phyloP scores from a whole-genome alignment of 148 eudicot species.

The Silene conica region DNA sequence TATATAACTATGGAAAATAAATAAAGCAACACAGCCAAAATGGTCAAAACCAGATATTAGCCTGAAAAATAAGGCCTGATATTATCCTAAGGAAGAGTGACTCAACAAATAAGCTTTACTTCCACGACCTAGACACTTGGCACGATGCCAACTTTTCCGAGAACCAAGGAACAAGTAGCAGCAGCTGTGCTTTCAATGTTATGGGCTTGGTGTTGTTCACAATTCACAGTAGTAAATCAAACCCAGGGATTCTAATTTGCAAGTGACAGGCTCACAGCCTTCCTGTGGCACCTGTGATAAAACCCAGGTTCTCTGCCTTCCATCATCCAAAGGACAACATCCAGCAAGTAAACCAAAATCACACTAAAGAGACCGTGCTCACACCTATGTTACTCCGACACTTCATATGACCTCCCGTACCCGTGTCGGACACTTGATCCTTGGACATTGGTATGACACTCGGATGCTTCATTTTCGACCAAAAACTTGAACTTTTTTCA shows the following conservation, averaged over 20 bases:
- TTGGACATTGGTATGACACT: too few species aligned
- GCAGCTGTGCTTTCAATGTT: background rate
- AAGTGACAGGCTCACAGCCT: background rate
- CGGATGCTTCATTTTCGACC: too few species aligned
- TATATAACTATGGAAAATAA: background rate
- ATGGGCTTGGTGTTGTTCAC: background rate
- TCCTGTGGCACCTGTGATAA: background rate
- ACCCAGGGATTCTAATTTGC: background rate
- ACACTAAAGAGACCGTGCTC: background rate
- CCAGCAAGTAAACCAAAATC: background rate
- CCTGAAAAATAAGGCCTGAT: background rate
- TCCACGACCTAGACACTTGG: background rate
- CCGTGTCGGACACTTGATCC: too few species aligned
- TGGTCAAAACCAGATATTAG: background rate
- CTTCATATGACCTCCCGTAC: too few species aligned
- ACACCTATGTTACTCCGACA: too few species aligned
- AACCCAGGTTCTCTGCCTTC: background rate
- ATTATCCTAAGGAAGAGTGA: background rate
- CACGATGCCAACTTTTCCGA: background rate
- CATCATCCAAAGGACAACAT: background rate
- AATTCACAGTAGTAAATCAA: background rate
- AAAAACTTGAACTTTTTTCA: too few species aligned
- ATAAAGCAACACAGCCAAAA: background rate
- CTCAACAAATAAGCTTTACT: background rate
- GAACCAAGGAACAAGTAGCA: background rate